Evolutionary conservation across 2,329 filamentous ascomycete genomes (phyloP).

Genomic region (Aureobasidium sp.): DNA sequence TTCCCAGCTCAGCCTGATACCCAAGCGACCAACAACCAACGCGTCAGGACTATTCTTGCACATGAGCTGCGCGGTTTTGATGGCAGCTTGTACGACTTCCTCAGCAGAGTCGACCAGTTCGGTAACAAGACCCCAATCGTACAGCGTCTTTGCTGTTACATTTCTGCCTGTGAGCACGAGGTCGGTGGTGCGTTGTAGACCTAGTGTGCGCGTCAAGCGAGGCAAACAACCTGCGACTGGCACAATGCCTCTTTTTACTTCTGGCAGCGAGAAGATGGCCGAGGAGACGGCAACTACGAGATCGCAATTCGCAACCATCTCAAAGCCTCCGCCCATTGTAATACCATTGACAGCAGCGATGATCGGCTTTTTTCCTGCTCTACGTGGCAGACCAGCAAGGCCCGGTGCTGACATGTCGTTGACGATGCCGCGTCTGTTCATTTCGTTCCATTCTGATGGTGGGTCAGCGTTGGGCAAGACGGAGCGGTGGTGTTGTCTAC

Average conservation of each 20-base stretch:
- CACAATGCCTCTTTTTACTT: conserved; percentile 46
- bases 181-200: conserved; percentile 42
- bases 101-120: conserved; percentile 29
- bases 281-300: conserved; percentile 45
- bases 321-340: conserved; percentile 49
- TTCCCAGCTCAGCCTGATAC: conserved; percentile 19
- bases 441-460: conserved; percentile 21
- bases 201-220: conserved; percentile 40
- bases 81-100: conserved; percentile 17
- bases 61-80: conserved; percentile 16
- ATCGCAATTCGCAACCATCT: conserved; percentile 49
- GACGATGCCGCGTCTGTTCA: conserved; percentile 18
- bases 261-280: conserved; percentile 45
- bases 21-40: conserved; percentile 17
- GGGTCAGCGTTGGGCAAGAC: background rate
- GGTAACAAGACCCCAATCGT: conserved; percentile 34
- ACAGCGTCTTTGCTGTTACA: conserved; percentile 37
- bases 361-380: conserved; percentile 51
- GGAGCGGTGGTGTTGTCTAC: conserved; percentile 24
- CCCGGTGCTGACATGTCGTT: conserved; percentile 31
- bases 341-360: conserved; percentile 52
- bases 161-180: conserved; percentile 41
- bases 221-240: conserved; percentile 45
- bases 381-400: conserved; percentile 47
- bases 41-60: conserved; percentile 19